Percentiles rank a stretch among this genome's conserved stretches.
These are phyloP conservation scores for Viola odorata DNA, from an alignment of 345 rosid genomes.

Conservation along the genomic window DNA sequence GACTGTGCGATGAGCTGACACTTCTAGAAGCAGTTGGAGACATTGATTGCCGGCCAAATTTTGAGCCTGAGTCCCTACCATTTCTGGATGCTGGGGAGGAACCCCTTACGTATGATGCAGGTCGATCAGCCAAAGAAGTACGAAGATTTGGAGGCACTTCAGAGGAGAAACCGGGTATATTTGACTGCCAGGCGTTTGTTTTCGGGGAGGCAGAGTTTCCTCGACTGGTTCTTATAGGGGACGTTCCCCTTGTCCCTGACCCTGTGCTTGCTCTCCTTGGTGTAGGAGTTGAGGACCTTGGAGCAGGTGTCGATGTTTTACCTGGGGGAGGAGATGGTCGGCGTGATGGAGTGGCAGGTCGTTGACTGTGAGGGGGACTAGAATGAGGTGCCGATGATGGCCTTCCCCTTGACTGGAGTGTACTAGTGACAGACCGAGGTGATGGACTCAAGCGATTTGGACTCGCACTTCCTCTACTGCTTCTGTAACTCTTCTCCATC, in stretches of 20 bases:
- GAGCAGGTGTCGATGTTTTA: conserved; percentile 53
- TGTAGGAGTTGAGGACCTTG: conserved; percentile 76
- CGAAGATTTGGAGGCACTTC: conserved; percentile 99
- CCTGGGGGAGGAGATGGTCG: conserved; percentile 74
- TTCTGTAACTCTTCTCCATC: conserved; percentile 91
- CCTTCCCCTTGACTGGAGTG: conserved; percentile 74
- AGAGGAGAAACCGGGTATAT: conserved; percentile 86
- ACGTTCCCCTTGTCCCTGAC: conserved; percentile 66
- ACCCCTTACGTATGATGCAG: conserved; percentile 90
- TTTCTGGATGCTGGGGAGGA: conserved; percentile 95
- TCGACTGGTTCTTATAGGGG: conserved; percentile 60
- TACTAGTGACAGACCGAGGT: conserved; percentile 58
- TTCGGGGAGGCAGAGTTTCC: conserved; percentile 94
- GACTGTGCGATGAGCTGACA: conserved; percentile 78
- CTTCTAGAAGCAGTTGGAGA: conserved; percentile 94
- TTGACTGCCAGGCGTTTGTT: conserved; percentile 85
- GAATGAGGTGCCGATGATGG: conserved; percentile 68
- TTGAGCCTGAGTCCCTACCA: conserved; percentile 54
- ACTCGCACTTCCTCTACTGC: conserved; percentile 94
- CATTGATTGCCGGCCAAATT: conserved; percentile 73
- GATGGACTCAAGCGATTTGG: conserved; percentile 94
- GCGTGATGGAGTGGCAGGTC: conserved; percentile 56
- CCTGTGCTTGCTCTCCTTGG: conserved; percentile 69
- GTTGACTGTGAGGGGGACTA: conserved; percentile 54
- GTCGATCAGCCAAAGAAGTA: conserved; percentile 90